Evolutionary conservation across 176 grass and related monocot species (phyloP).

Genomic region (Typha latifolia): DNA sequence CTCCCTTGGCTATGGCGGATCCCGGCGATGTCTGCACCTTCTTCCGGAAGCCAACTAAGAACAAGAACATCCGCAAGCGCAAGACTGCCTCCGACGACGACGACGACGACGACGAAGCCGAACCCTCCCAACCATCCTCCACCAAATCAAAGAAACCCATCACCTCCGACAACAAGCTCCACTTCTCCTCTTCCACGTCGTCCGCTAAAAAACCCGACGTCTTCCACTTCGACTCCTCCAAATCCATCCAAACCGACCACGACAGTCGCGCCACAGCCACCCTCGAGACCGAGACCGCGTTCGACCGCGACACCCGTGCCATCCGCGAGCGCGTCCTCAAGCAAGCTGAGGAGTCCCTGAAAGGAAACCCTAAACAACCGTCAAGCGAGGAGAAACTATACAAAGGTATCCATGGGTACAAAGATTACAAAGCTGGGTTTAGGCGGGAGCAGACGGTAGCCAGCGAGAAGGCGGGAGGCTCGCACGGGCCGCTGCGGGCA

Average conservation of each 20-base stretch:
- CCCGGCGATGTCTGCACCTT: slow-evolving; percentile 47
- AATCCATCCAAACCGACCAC: slow-evolving; percentile 62
- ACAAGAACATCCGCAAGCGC: slow-evolving; percentile 78
- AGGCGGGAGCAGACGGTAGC: slow-evolving; percentile 77
- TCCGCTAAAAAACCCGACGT: neutral
- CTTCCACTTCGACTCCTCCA: slow-evolving; percentile 78
- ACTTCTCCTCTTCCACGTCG: slow-evolving; percentile 47
- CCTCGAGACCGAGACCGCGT: slow-evolving; percentile 79
- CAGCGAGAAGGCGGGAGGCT: slow-evolving; percentile 66
- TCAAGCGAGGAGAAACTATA: slow-evolving; percentile 29
- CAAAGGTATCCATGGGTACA: slow-evolving; percentile 83
- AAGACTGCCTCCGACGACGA: slow-evolving; percentile 46
- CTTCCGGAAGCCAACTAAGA: slow-evolving; percentile 42
- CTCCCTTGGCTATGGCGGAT: slow-evolving; percentile 17
- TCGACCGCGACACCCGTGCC: slow-evolving; percentile 58
- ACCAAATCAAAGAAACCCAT: slow-evolving; percentile 27
- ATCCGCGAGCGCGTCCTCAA: slow-evolving; percentile 81
- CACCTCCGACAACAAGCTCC: slow-evolving; percentile 41
- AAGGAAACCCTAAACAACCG: slow-evolving; percentile 38
- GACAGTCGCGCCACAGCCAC: slow-evolving; percentile 62
- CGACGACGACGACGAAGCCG: slow-evolving; percentile 8
- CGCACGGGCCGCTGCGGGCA: slow-evolving; percentile 69
- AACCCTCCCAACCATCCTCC: slow-evolving; percentile 22
- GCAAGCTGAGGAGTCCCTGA: slow-evolving; percentile 47
- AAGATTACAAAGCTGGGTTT: slow-evolving; percentile 75